Evolutionary conservation across 78 protist species (phyloP), one percentile per base, ranked within the genome.

Genomic region (Protostelium mycophagum): DNA sequence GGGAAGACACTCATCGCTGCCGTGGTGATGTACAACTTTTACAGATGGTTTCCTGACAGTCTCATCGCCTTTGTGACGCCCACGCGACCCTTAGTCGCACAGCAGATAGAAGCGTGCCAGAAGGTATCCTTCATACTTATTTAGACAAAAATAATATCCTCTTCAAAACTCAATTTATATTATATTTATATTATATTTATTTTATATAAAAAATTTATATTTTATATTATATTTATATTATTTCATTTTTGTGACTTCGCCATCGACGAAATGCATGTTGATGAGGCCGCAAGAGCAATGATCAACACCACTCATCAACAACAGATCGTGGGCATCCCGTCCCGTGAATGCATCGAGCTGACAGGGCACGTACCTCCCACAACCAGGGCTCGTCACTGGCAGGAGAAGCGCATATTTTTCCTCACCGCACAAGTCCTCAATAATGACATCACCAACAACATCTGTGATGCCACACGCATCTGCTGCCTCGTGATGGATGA

Each of bases 1-100:
- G 99, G 99, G 34, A 98, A 99, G 94, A 98, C 99, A 1, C 85
- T 98, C 85, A 97, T 98, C 34, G 99, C 99, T 0, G 97, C 98
- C 0, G 98, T 97, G 23, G 94, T 97, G 31, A 97, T 98, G 98
- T 63, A 91, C 88, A 97, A 97, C 93, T 97, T 37, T 87, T 90
- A 84, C 86, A 87, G 98, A 1, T 98, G 99, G 99, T 99, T 95
- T 84, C 99, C 99, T 0, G 35, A 28, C 0, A 97, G 98, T 51
- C 93, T 86, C 38, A 36, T 95, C 28, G 84, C 98, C n/a, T 99
- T 99, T 85, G 85, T 99, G 86, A 99, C 99, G 0, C 99, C 99
- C 34, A 98, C 99, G 0, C 83, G 87, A 90, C 96, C 99, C 34
- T 96, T 99, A 37, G 97, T 97, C 16, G 23, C 38, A 9, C 99